Conservation (phyloP, 305 asterid genomes). For the Euphrasia arctica region DNA sequence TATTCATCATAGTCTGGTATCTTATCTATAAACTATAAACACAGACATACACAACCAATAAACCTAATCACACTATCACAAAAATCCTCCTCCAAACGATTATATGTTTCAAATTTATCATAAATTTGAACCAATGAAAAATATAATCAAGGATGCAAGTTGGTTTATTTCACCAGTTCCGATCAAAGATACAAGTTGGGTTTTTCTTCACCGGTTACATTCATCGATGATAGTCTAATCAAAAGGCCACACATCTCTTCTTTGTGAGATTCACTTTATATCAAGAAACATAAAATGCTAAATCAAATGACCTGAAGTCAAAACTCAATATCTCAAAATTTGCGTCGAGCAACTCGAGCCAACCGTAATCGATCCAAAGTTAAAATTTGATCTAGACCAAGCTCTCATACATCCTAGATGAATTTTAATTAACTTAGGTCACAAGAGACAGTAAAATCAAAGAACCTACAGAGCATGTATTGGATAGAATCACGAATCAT, state of each 20-base stretch:
- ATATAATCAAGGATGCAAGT: slow-evolving; percentile 14
- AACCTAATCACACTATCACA: neutral
- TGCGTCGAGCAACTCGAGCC: too few relatives aligned
- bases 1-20: neutral
- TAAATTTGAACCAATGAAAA: neutral
- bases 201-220: neutral
- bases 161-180: neutral
- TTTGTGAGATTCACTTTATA: neutral
- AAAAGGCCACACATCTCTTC: neutral
- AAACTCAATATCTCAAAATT: neutral
- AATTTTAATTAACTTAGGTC: slow-evolving; percentile 1
- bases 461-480: slow-evolving; percentile 5
- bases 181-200: slow-evolving; percentile 8
- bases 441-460: neutral
- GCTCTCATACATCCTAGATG: slow-evolving; percentile 18
- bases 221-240: neutral
- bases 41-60: neutral
- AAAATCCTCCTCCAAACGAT: neutral
- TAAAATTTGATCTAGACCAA: slow-evolving; percentile 8
- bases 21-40: neutral
- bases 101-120: slow-evolving; percentile 6
- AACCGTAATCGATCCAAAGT: neutral
- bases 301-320: slow-evolving; percentile 17
- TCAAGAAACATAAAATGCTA: slow-evolving; percentile 4
- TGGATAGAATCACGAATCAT: slow-evolving; percentile 11